These are phyloP conservation scores for Globisporangium cylindrosporum DNA, from an alignment of 352 stramenopile genomes.

Conservation along the genomic window DNA sequence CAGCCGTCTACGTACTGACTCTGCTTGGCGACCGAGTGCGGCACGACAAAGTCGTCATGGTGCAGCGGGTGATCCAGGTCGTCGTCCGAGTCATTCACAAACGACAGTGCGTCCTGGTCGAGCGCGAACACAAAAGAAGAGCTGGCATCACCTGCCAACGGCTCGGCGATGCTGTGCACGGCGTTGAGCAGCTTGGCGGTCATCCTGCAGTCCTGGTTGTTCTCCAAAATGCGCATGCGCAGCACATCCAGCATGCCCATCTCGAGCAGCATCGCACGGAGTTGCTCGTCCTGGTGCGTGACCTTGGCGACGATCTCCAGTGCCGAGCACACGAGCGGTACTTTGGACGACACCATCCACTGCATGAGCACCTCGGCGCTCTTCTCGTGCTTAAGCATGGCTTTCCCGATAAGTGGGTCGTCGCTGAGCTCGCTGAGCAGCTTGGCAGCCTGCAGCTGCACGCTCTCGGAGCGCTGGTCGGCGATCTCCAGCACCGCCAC, in stretches of 20 bases:
- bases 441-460: slow-evolving; percentile 46
- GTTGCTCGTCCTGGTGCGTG: slow-evolving; percentile 22
- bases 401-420: slow-evolving; percentile 20
- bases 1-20: slow-evolving; percentile 66
- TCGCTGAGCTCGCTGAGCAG: slow-evolving; percentile 45
- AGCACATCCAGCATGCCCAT: slow-evolving; percentile 43
- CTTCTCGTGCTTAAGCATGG: slow-evolving; percentile 25
- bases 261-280: slow-evolving; percentile 36
- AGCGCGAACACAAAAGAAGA: slow-evolving; percentile 29
- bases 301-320: slow-evolving; percentile 49
- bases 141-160: neutral
- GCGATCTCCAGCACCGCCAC: slow-evolving; percentile 26
- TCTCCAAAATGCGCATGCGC: slow-evolving; percentile 33
- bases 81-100: slow-evolving; percentile 39
- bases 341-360: slow-evolving; percentile 37
- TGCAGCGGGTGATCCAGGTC: slow-evolving; percentile 42
- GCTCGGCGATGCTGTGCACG: slow-evolving; percentile 45
- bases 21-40: slow-evolving; percentile 30
- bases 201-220: slow-evolving; percentile 35
- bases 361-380: slow-evolving; percentile 32
- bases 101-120: slow-evolving; percentile 59
- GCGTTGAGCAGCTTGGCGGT: slow-evolving; percentile 49
- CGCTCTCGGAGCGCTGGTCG: slow-evolving; percentile 22
- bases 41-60: slow-evolving; percentile 55
- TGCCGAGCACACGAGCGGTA: slow-evolving; percentile 32